Conservation (phyloP, 148 eudicot species). For the Dianthus caryophyllus region DNA sequence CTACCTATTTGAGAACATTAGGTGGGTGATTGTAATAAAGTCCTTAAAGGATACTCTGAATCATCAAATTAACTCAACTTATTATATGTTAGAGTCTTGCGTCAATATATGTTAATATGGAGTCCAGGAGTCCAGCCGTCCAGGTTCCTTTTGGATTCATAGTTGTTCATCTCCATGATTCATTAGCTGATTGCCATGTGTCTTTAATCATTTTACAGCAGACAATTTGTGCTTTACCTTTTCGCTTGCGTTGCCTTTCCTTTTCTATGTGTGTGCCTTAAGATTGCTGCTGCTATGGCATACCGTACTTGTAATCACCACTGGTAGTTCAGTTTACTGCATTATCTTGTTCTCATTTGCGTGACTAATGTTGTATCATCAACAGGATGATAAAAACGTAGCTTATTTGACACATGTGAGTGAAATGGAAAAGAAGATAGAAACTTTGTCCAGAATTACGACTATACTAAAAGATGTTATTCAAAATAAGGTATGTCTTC, state of each 20-base stretch:
- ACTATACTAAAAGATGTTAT: constrained; percentile 94
- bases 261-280: not conserved
- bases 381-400: constrained; percentile 95
- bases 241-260: not conserved
- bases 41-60: not conserved
- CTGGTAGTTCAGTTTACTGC: not conserved
- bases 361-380: constrained; percentile 10
- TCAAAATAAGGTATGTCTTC: constrained; percentile 74
- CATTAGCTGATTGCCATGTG: not conserved
- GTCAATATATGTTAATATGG: not conserved
- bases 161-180: not conserved
- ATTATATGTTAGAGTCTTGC: not conserved
- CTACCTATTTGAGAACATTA: not conserved
- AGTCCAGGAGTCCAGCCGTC: not conserved
- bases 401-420: constrained; percentile 95
- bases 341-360: not conserved
- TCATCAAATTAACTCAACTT: not conserved
- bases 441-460: constrained; percentile 88
- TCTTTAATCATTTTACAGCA: not conserved
- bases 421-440: constrained; percentile 99
- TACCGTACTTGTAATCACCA: not conserved
- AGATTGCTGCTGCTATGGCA: not conserved
- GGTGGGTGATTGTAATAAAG: not conserved
- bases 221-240: not conserved
- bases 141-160: not conserved